A percentile compares a stretch with the other conserved stretches of the same genome.
These are phyloP conservation scores for Asterophora lycoperdoides DNA, from an alignment of 768 basidiomycete species.

Conservation along the genomic window DNA sequence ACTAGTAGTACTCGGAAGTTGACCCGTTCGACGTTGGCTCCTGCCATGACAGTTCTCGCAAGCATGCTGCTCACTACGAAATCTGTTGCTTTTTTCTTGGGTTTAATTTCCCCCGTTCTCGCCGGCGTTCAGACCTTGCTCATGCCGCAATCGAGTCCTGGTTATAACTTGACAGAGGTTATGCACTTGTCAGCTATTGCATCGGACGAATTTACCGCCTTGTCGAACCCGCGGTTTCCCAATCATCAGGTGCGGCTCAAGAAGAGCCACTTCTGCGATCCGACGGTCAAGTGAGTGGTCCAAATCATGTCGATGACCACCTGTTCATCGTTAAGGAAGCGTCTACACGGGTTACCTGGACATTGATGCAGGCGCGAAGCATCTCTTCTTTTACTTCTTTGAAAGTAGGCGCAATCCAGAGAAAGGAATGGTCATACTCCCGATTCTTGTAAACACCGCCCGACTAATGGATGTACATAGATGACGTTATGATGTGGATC, in stretches of 20 bases:
- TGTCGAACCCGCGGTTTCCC: conserved; percentile 49
- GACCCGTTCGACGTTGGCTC: neutral
- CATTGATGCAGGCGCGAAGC: conserved; percentile 49
- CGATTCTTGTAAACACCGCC: conserved; percentile 15
- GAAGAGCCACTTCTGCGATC: conserved; percentile 59
- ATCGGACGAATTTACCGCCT: conserved; percentile 30
- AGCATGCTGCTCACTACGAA: neutral
- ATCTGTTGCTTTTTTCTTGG: neutral
- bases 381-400: conserved; percentile 74
- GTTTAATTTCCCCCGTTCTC: neutral
- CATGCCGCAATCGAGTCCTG: neutral
- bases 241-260: conserved; percentile 53
- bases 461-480: conserved; percentile 21
- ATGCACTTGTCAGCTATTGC: conserved; percentile 26
- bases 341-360: conserved; percentile 39
- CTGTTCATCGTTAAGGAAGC: conserved; percentile 17
- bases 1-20: neutral
- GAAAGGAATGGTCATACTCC: conserved; percentile 39
- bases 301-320: neutral
- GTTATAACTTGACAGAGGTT: conserved; percentile 3
- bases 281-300: conserved; percentile 51
- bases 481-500: conserved; percentile 71
- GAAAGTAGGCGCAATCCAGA: conserved; percentile 58
- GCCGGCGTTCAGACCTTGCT: conserved; percentile 10
- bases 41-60: neutral